Evolutionary conservation across 2,329 filamentous ascomycete species (phyloP).

Genomic region (Cladosporium halotolerans): DNA sequence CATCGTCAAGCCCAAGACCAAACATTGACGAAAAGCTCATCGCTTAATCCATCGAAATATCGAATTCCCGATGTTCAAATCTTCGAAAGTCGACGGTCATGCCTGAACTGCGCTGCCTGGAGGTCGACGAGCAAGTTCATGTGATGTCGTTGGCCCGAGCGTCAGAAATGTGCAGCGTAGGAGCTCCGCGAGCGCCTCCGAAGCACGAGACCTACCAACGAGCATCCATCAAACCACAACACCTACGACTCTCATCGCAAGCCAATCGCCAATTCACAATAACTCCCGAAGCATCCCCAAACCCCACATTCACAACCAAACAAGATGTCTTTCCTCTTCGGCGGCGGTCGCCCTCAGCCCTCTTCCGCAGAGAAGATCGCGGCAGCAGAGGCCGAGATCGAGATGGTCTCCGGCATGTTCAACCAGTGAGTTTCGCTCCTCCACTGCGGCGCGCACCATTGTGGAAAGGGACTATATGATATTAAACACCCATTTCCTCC

Average conservation of each 20-base stretch:
- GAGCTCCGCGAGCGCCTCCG: no score
- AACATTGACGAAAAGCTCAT: no score
- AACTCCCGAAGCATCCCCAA: neutral
- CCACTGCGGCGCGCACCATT: no score
- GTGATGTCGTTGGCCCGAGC: no score
- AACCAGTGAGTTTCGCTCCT: constrained; percentile 61
- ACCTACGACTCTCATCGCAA: constrained; percentile 3
- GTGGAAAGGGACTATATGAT: neutral
- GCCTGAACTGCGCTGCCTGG: no score
- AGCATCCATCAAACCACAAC: constrained; percentile 5
- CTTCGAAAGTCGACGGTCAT: no score
- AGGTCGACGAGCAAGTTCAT: no score
- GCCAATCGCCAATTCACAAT: neutral
- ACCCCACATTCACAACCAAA: constrained; percentile 24
- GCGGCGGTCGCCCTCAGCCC: constrained; percentile 68
- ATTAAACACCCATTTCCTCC: neutral
- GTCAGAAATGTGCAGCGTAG: no score
- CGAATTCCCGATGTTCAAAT: no score
- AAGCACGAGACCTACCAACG: neutral
- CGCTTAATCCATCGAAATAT: no score
- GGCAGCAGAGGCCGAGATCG: constrained; percentile 92
- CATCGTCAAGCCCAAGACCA: constrained; percentile 3
- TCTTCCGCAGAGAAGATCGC: constrained; percentile 96
- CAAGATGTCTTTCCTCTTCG: constrained; percentile 66
- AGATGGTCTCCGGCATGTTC: constrained; percentile 97